Evolutionary conservation across 257 asterid species (phyloP), one percentile per base, ranked within the genome.

Genomic region (Penstemon newberryi): DNA sequence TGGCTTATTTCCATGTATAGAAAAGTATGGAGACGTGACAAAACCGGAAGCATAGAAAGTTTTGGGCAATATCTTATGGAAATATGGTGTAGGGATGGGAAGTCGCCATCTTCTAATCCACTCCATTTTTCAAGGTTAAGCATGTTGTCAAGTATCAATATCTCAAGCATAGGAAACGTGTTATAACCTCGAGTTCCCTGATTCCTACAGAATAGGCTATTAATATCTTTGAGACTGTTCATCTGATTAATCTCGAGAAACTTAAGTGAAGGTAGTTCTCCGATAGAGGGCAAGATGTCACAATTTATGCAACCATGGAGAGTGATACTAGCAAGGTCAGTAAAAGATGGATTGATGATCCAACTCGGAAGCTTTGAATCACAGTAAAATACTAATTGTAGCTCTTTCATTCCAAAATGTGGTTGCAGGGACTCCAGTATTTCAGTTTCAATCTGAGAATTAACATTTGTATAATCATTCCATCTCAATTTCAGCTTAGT

Each of bases 381-480:
- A 15, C 72, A 49, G 65, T 69, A 85, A 67, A 3, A 56, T 53
- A 70, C 36, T 36, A 85, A 52, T 42, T 43, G 60, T 9, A 85
- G 69, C 77, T 78, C 82, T 62, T 63, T 67, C 19, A 85, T 72
- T 12, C 56, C 52, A 76, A 63, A 73, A 72, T 83, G 83, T 50
- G 86, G 89, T 63, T 69, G 81, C 11, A 84, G 67, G 60, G 68
- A 47, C 59, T 82, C 91, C 7, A 85, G 44, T 49, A 85, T 74
- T 37, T 76, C 77, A 1, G 40, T 15, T 52, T 76, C 57, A 36
- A 56, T 70, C 0, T 42, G 44, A 12, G 53, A 56, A 8, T 39
- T 36, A 37, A 56, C 76, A 67, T 39, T 42, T 37, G 18, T 54
- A 42, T 12, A 46, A 60, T 43, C 50, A 39, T 37, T 8, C 88